phyloP scores from a whole-genome alignment of 768 basidiomycete genomes.

The Rhizopogon sp. region DNA sequence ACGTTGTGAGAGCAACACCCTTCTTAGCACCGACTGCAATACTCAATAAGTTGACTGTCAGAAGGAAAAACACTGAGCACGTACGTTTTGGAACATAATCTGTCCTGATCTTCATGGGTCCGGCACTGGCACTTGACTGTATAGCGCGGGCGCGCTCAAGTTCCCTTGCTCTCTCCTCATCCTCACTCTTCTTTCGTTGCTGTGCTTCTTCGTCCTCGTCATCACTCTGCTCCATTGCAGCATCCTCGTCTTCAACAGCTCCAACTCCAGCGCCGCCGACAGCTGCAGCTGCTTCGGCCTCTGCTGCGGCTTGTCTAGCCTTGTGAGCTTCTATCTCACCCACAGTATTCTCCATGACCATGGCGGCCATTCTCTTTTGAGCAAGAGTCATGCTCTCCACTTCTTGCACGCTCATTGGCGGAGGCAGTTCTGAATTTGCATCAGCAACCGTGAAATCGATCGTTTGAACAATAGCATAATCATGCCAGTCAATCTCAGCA shows the following conservation, averaged over 20 bases:
- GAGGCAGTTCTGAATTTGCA: constrained; percentile 84
- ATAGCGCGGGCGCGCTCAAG: constrained; percentile 75
- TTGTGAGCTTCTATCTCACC: constrained; percentile 83
- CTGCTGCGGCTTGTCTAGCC: constrained; percentile 78
- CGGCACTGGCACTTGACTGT: constrained; percentile 73
- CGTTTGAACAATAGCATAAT: constrained; percentile 96
- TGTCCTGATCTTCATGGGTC: constrained; percentile 90
- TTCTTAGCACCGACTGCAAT: constrained; percentile 57
- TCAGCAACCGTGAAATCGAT: constrained; percentile 97
- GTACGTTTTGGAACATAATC: constrained; percentile 93
- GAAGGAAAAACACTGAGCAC: constrained; percentile 23
- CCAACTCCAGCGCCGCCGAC: constrained; percentile 57
- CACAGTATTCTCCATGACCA: constrained; percentile 94
- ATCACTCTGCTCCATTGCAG: constrained; percentile 77
- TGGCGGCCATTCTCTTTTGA: constrained; percentile 96
- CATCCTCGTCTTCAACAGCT: constrained; percentile 47
- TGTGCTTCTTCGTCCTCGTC: constrained; percentile 71
- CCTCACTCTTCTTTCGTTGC: constrained; percentile 55
- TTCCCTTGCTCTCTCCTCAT: constrained; percentile 66
- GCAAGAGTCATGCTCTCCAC: constrained; percentile 95
- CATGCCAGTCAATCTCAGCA: constrained; percentile 99
- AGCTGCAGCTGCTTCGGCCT: constrained; percentile 79
- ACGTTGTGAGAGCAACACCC: constrained; percentile 72
- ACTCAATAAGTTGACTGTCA: constrained; percentile 3
- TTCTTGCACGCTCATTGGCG: constrained; percentile 94